These are phyloP conservation scores for Alternaria arbusti DNA, from an alignment of 2,329 filamentous ascomycete genomes.

Conservation along the genomic window DNA sequence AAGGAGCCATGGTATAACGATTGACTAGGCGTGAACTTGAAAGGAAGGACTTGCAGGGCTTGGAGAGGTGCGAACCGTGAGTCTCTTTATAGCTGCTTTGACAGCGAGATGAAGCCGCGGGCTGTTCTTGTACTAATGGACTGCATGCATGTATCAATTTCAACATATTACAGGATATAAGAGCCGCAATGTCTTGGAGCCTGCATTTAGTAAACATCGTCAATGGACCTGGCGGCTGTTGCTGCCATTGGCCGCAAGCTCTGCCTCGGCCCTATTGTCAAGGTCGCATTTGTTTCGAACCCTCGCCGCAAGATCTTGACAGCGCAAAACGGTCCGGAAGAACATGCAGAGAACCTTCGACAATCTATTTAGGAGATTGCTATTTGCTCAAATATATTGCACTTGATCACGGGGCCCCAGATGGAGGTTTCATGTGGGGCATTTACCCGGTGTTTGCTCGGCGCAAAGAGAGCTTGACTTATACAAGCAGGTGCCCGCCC, in stretches of 20 bases:
- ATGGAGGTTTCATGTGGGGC: constrained; percentile 5
- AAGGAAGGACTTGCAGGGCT: not conserved
- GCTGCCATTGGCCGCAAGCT: constrained; percentile 5
- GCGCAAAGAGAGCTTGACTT: constrained; percentile 8
- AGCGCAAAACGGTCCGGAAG: constrained; percentile 4
- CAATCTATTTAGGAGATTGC: constrained; percentile 7
- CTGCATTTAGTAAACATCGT: not conserved
- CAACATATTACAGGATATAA: not conserved
- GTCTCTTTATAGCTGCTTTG: not conserved
- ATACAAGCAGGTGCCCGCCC: not conserved
- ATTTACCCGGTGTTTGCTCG: constrained; percentile 18
- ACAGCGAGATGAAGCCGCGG: not conserved
- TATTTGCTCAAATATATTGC: constrained; percentile 17
- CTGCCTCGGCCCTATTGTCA: constrained; percentile 7
- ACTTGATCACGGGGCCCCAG: constrained; percentile 16
- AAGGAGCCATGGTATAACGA: constrained; percentile 29
- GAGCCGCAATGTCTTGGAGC: constrained; percentile 12
- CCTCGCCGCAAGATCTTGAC: not conserved
- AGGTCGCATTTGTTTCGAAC: constrained; percentile 15
- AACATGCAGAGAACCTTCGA: constrained; percentile 14
- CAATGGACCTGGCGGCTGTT: not conserved
- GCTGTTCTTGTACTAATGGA: not conserved
- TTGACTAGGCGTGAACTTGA: not conserved
- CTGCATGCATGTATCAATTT: not conserved
- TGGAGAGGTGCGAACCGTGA: not conserved